Conservation (phyloP, 1,284 basidiomycete species). For the Sporisorium reilianum region DNA sequence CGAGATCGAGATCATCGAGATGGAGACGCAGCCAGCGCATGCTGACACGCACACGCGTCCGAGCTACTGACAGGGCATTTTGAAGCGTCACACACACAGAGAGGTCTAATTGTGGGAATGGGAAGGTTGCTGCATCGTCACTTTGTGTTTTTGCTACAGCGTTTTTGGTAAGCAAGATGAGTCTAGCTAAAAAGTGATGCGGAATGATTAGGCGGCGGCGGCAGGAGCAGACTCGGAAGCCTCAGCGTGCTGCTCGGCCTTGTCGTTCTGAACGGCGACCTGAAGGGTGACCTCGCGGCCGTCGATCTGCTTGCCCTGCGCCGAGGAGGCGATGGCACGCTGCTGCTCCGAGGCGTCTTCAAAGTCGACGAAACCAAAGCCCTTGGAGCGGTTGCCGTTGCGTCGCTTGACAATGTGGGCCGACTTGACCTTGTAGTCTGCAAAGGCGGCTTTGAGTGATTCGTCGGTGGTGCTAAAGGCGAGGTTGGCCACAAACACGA, state of each 20-base stretch:
- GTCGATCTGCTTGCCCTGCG: constrained; percentile 53
- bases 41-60: not conserved
- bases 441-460: constrained; percentile 57
- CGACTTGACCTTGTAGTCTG: constrained; percentile 53
- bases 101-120: too few species aligned
- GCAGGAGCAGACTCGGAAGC: constrained; percentile 19
- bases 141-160: not conserved
- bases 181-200: constrained; percentile 1
- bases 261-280: constrained; percentile 54
- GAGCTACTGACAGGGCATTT: constrained; percentile 3
- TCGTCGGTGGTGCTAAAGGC: constrained; percentile 61
- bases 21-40: constrained; percentile 9
- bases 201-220: constrained; percentile 16
- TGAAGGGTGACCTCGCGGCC: constrained; percentile 55
- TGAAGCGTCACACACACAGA: too few species aligned
- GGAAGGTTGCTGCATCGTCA: constrained; percentile 7
- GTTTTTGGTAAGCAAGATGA: constrained; percentile 1
- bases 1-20: constrained; percentile 24
- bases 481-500: constrained; percentile 65
- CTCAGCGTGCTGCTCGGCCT: constrained; percentile 16
- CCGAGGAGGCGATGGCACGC: constrained; percentile 53
- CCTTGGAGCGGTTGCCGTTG: constrained; percentile 55
- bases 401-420: constrained; percentile 61
- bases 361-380: constrained; percentile 65
- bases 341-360: constrained; percentile 55